phyloP scores from a whole-genome alignment of 345 rosid species.

The Hypericum androsaemum region DNA sequence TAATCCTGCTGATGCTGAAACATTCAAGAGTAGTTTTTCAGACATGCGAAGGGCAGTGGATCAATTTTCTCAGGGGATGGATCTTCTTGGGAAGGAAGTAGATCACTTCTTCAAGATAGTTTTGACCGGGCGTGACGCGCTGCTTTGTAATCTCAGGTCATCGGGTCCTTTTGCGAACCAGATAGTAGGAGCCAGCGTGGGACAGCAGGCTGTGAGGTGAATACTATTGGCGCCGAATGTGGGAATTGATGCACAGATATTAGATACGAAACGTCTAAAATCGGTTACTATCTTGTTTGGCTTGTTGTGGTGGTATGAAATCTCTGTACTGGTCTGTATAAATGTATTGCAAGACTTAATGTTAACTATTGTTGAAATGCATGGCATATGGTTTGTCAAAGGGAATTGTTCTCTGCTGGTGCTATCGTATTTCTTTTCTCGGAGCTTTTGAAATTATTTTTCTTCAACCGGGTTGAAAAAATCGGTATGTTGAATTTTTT shows the following conservation, averaged over 20 bases:
- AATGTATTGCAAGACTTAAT: constrained; percentile 10
- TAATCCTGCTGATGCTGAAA: constrained; percentile 27
- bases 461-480: too few species aligned
- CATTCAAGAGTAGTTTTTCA: constrained; percentile 24
- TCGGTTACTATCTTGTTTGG: constrained; percentile 4
- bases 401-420: too few species aligned
- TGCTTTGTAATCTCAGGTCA: constrained; percentile 67
- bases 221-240: constrained; percentile 15
- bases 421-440: too few species aligned
- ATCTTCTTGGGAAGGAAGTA: constrained; percentile 52
- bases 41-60: constrained; percentile 36
- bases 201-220: constrained; percentile 21
- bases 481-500: too few species aligned
- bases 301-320: constrained; percentile 1
- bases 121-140: constrained; percentile 71
- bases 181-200: constrained; percentile 21
- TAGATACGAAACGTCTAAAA: constrained; percentile 15
- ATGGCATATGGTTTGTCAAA: not conserved
- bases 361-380: constrained; percentile 7
- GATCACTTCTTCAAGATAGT: constrained; percentile 74
- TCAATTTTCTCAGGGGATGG: constrained; percentile 55
- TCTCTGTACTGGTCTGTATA: constrained; percentile 10
- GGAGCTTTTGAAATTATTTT: too few species aligned
- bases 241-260: constrained; percentile 9
- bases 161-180: constrained; percentile 23